Base-by-base conservation (phyloP, 306 rosid species). In the Cucurbita moschata region DNA sequence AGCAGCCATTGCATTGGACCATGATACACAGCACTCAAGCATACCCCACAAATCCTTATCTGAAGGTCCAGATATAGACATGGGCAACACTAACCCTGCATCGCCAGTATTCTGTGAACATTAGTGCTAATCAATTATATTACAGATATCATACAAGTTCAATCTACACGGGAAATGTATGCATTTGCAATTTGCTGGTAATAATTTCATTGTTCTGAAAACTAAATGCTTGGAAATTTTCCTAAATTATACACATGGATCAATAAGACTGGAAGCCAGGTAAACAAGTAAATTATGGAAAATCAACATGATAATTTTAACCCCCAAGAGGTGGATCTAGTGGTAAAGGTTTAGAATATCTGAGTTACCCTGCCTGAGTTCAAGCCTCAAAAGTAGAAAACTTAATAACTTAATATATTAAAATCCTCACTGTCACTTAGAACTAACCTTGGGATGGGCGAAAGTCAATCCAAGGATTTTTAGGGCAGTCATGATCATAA, bases 1-100 rank as follows among this genome's bases (percentile, higher is more conserved):
- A 69, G 59, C 74, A 51, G 74, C 60, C 74, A 70, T 70, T 49
- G 59, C 10, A 35, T 50, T 70, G 74, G 60, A 70, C 74, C 74
- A 51, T 70, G 23, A 70, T 70, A 70, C 59, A 70, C 59, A 51
- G 47, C 56, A 70, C 60, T 51, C 46, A 16, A 70, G 74, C 60
- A 23, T 69, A 37, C 72, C 60, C 58, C 46, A 50, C 46, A 16
- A 70, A 70, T 70, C 46, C 44, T 14, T 50, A 52, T 30, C 60
- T 51, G 58, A 49, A 70, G 60, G 74, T 70, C 30, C 60, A 51
- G 58, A 70, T 35, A 35, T 50, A 70, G 60, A 70, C 74, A 50
- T 70, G 60, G 74, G 60, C 74, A 49, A 51, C 60, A 70, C 59
- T 8, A 52, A 70, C 46, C 44, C 74, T 30, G 60, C 47, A 47